Evolutionary conservation across 805 yeast species (phyloP).

Genomic region (Sugiyamaella chiloensis): DNA sequence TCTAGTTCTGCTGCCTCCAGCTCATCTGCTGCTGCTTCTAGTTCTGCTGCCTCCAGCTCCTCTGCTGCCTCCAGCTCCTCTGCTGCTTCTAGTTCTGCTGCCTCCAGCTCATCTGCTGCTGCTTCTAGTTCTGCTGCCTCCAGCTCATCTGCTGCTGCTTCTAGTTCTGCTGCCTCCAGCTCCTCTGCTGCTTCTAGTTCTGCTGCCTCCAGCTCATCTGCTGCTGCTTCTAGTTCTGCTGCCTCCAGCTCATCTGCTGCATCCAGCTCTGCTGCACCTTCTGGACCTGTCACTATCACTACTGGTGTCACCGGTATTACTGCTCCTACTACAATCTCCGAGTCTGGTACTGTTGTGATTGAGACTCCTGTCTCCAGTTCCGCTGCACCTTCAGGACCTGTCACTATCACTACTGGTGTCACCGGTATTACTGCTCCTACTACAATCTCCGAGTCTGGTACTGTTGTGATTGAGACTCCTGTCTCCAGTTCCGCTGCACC

Average conservation of each 20-base stretch:
- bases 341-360: slow-evolving; percentile 6
- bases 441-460: slow-evolving; percentile 1
- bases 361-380: slow-evolving; percentile 1
- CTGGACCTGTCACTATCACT: background rate
- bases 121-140: slow-evolving; percentile 3
- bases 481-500: too few relatives aligned
- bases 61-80: background rate
- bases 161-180: too few relatives aligned
- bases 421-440: slow-evolving; percentile 3
- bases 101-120: background rate
- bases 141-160: background rate
- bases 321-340: slow-evolving; percentile 2
- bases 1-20: background rate
- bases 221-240: background rate
- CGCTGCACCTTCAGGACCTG: background rate
- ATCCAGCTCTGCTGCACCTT: background rate
- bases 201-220: background rate
- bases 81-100: background rate
- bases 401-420: slow-evolving; percentile 3
- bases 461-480: slow-evolving; percentile 4
- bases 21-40: slow-evolving; percentile 2
- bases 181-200: background rate
- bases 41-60: background rate
- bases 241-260: background rate
- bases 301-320: slow-evolving; percentile 4